phyloP scores from a whole-genome alignment of 306 rosid genomes.

The Glycyrrhiza uralensis region DNA sequence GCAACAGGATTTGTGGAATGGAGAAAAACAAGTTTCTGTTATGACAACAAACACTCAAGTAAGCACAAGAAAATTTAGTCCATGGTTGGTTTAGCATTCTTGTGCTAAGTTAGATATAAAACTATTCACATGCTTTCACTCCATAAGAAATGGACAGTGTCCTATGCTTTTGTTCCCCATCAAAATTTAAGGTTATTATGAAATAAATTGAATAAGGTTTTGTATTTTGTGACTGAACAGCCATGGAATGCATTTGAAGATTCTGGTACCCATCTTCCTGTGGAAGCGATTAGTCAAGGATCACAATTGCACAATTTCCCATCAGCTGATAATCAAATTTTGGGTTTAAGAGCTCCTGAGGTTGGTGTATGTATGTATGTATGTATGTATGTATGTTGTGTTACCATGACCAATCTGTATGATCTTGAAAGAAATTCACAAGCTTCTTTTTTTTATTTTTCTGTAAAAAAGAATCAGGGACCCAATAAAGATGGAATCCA shows the following conservation, averaged over 20 bases:
- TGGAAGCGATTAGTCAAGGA: conserved; percentile 34
- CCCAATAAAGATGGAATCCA: conserved; percentile 25
- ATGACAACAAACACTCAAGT: conserved; percentile 44
- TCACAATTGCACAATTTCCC: conserved; percentile 30
- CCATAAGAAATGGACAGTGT: background rate
- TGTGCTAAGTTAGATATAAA: background rate
- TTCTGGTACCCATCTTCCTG: conserved; percentile 36
- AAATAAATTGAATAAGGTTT: conserved; percentile 23
- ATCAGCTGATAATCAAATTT: conserved; percentile 39
- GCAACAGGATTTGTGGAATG: conserved; percentile 39
- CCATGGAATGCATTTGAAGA: conserved; percentile 84
- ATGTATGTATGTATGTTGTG: conserved; percentile 20
- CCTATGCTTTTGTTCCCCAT: background rate
- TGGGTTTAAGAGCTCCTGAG: conserved; percentile 46
- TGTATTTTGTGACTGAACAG: conserved; percentile 41
- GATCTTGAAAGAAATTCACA: background rate
- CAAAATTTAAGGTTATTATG: background rate
- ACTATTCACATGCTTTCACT: background rate
- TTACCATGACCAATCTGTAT: background rate
- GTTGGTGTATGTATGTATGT: conserved; percentile 42
- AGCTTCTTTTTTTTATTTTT: background rate
- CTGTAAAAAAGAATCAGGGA: conserved; percentile 26
- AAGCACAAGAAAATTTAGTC: conserved; percentile 16
- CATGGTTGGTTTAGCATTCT: conserved; percentile 9
- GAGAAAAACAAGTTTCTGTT: conserved; percentile 33